Conservation (phyloP, 441 rosid genomes). For the Syzygium malaccense region DNA sequence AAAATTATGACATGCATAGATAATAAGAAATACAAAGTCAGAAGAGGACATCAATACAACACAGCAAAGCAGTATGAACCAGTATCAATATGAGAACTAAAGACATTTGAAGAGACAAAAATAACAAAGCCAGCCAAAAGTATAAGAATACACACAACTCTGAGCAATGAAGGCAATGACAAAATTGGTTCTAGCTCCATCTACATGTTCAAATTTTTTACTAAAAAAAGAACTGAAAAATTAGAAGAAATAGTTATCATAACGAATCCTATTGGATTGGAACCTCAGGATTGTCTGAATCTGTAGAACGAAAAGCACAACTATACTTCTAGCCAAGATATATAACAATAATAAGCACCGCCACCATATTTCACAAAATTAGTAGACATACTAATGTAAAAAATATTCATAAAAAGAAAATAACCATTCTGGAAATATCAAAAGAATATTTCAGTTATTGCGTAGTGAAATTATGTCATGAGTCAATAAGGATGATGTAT, state of each 20-base stretch:
- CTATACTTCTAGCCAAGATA: not conserved
- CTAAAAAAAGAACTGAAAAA: not conserved
- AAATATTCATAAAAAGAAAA: not conserved
- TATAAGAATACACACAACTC: not conserved
- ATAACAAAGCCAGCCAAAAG: not conserved
- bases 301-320: not conserved
- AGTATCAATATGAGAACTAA: not conserved
- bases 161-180: not conserved
- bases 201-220: not conserved
- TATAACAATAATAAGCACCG: not conserved
- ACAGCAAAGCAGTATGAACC: not conserved
- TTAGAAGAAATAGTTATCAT: not conserved
- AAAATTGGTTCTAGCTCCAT: not conserved
- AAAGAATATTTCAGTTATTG: not conserved
- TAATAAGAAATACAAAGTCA: not conserved
- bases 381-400: not conserved
- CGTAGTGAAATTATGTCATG: not conserved
- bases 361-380: not conserved
- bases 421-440: not conserved
- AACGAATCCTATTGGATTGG: not conserved
- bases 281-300: not conserved
- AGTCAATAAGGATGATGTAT: not conserved
- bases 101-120: not conserved
- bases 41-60: not conserved
- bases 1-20: not conserved